Conservation (phyloP, 305 asterid genomes). For the Fraxinus greggii region DNA sequence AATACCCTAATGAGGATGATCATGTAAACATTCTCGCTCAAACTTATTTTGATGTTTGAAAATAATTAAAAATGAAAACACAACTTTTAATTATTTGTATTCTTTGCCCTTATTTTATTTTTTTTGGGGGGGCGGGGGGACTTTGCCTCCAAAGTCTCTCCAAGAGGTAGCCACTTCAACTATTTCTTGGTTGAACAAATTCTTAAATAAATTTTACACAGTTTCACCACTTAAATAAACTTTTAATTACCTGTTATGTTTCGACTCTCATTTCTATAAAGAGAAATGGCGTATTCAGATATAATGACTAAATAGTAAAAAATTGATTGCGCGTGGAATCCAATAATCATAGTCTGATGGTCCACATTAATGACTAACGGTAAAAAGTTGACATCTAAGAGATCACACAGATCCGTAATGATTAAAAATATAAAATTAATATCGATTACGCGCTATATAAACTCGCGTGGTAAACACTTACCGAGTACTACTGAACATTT, state of each 20-base stretch:
- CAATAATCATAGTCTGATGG: not conserved
- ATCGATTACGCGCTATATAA: not conserved
- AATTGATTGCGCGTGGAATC: not conserved
- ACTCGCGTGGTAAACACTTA: not conserved
- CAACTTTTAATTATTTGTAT: not conserved
- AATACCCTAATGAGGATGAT: not conserved
- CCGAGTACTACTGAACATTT: not conserved
- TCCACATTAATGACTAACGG: not conserved
- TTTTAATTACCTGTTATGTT: not conserved
- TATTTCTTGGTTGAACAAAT: not conserved
- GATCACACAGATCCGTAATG: not conserved
- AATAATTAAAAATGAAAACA: not conserved
- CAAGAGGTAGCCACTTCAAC: not conserved
- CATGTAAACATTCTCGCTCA: not conserved
- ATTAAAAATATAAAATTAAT: not conserved
- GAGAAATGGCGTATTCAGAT: not conserved
- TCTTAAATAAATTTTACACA: not conserved
- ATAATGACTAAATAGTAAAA: not conserved
- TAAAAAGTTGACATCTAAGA: not conserved
- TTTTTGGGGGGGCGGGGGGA: too few relatives aligned
- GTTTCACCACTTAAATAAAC: not conserved
- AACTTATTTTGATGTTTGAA: not conserved
- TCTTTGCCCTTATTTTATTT: not conserved
- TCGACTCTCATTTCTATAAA: not conserved
- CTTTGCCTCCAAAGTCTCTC: not conserved